These are phyloP conservation scores for Biancaea sappan DNA, from an alignment of 306 rosid genomes.

Conservation along the genomic window DNA sequence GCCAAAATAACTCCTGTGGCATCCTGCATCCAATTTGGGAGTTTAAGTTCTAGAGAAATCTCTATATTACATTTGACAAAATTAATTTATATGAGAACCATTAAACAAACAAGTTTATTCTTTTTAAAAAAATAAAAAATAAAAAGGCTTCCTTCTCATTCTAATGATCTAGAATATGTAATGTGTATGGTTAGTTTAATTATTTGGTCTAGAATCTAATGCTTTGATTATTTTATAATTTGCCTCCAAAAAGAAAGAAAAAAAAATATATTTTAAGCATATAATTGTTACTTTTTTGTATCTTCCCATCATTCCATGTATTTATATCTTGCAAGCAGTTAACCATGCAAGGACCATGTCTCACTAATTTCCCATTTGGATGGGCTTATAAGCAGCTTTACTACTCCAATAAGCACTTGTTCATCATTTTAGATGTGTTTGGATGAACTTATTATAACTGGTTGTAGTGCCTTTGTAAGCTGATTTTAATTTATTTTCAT, in stretches of 20 bases:
- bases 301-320: not conserved
- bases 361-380: not conserved
- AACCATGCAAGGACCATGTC: slow-evolving; percentile 8
- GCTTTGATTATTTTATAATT: not conserved
- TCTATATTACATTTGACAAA: not conserved
- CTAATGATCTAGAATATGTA: not conserved
- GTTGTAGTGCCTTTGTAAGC: not conserved
- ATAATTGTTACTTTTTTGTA: not conserved
- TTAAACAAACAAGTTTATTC: not conserved
- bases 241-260: not conserved
- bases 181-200: not conserved
- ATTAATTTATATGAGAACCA: slow-evolving; percentile 8
- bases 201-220: slow-evolving; percentile 18
- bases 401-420: not conserved
- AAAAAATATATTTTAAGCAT: not conserved
- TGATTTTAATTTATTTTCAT: not conserved
- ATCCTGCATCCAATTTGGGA: slow-evolving; percentile 7
- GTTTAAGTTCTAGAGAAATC: slow-evolving; percentile 2
- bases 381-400: not conserved
- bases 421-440: not conserved
- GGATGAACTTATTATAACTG: not conserved
- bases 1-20: not conserved
- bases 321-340: slow-evolving; percentile 9
- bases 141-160: not conserved
- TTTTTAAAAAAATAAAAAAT: too few relatives aligned